Conservation (phyloP, 2,329 filamentous ascomycete species). For the Sphaerulina populicola region DNA sequence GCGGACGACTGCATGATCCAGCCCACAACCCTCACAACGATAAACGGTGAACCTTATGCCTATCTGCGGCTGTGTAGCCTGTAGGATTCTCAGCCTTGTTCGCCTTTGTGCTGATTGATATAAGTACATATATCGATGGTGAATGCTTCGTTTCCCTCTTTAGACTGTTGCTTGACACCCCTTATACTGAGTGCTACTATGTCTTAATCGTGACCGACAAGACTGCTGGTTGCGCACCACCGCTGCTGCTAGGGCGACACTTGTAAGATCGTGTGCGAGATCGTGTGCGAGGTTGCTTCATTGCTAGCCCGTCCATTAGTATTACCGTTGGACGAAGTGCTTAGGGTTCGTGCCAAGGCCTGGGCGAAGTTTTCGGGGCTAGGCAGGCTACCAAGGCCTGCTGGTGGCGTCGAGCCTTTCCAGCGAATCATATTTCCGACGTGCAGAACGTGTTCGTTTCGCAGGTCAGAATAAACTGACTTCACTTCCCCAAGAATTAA, state of each 20-base stretch:
- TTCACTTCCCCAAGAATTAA: constrained; percentile 1
- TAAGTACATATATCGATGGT: neutral
- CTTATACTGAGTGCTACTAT: neutral
- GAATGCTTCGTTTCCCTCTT: neutral
- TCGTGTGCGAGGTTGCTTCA: neutral
- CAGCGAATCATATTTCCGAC: neutral
- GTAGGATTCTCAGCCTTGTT: neutral
- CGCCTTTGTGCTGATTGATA: neutral
- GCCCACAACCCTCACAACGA: neutral
- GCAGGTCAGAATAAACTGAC: neutral
- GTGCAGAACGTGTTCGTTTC: neutral
- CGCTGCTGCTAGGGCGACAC: neutral
- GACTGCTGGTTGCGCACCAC: constrained; percentile 2
- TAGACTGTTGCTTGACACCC: neutral
- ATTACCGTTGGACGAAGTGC: neutral
- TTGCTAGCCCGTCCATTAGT: neutral
- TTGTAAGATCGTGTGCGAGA: neutral
- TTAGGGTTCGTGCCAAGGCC: neutral
- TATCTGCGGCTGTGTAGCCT: neutral
- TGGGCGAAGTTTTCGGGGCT: neutral
- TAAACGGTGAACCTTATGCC: neutral
- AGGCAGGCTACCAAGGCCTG: neutral
- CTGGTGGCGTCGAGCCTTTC: neutral
- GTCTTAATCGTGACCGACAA: neutral
- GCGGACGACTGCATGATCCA: constrained; percentile 1